Conservation (phyloP, 2,329 filamentous ascomycete genomes). For the Claviceps cyperi region DNA sequence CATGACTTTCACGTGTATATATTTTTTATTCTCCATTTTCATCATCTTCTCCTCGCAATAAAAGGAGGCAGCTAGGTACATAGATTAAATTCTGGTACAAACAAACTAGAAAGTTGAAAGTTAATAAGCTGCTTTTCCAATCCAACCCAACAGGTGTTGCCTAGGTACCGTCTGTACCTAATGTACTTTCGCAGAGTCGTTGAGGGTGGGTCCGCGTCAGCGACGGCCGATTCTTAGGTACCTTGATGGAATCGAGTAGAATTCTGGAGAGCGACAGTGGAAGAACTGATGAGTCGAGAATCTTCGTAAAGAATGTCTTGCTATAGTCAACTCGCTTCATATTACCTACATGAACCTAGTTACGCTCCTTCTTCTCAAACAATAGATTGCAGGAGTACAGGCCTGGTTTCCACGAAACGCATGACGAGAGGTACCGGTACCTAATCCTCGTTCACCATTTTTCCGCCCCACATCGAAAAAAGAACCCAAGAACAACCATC, state of each 20-base stretch:
- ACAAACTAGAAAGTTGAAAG: too few relatives aligned
- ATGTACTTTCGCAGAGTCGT: too few relatives aligned
- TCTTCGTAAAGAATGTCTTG: neutral
- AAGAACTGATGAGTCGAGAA: neutral
- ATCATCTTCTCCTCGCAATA: conserved; percentile 8
- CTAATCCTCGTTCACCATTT: neutral
- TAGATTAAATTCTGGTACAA: conserved; percentile 3
- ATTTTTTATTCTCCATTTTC: conserved; percentile 3
- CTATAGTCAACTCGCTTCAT: too few relatives aligned
- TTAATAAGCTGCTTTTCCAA: too few relatives aligned
- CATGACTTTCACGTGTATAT: conserved; percentile 9
- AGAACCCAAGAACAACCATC: neutral
- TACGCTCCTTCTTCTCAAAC: too few relatives aligned
- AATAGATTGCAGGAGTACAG: neutral
- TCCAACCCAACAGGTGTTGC: too few relatives aligned
- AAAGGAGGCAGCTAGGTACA: conserved; percentile 9
- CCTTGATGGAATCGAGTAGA: neutral
- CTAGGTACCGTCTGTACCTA: too few relatives aligned
- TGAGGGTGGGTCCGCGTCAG: neutral
- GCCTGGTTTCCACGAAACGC: neutral
- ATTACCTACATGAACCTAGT: too few relatives aligned
- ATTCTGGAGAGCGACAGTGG: neutral
- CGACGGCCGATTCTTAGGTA: too few relatives aligned
- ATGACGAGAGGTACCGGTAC: neutral
- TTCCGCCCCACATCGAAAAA: neutral